A percentile compares a stretch with the other conserved stretches of the same genome.
Conservation (phyloP, 1,284 basidiomycete species). For the Chiua sp. region DNA sequence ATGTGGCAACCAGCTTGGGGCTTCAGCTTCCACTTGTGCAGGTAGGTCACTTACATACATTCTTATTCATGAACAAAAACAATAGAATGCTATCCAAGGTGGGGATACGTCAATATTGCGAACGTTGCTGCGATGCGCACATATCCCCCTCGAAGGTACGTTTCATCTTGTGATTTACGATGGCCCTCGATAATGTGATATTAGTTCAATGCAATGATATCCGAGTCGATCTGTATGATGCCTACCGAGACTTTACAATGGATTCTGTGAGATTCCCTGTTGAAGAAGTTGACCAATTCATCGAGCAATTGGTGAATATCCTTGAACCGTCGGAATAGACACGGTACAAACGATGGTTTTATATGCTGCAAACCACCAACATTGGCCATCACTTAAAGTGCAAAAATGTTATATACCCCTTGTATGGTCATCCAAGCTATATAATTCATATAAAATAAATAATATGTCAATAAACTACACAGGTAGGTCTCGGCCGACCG, state of each 20-base stretch:
- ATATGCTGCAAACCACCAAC: not conserved
- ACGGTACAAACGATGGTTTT: too few relatives aligned
- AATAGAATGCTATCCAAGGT: constrained; percentile 37
- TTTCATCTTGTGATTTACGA: not conserved
- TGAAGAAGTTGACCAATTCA: constrained; percentile 61
- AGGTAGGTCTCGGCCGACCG: too few relatives aligned
- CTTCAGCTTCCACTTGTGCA: constrained; percentile 73
- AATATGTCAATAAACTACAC: too few relatives aligned
- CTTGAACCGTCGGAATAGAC: too few relatives aligned
- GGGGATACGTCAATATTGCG: constrained; percentile 53
- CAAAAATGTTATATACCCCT: too few relatives aligned
- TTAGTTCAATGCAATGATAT: constrained; percentile 77
- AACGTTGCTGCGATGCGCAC: constrained; percentile 63
- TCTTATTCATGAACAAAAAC: not conserved
- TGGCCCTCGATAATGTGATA: too few relatives aligned
- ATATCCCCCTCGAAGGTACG: constrained; percentile 65
- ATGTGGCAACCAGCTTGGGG: constrained; percentile 71
- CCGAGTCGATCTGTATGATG: constrained; percentile 73
- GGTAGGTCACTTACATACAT: constrained; percentile 38
- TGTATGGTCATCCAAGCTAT: too few relatives aligned
- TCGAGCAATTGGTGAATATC: constrained; percentile 55
- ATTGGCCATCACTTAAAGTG: too few relatives aligned
- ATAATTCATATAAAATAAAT: too few relatives aligned
- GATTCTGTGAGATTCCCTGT: constrained; percentile 66
- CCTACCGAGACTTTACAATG: constrained; percentile 67